These are phyloP conservation scores for Aspergillus hortae DNA, from an alignment of 2,329 filamentous ascomycete genomes.

Conservation along the genomic window DNA sequence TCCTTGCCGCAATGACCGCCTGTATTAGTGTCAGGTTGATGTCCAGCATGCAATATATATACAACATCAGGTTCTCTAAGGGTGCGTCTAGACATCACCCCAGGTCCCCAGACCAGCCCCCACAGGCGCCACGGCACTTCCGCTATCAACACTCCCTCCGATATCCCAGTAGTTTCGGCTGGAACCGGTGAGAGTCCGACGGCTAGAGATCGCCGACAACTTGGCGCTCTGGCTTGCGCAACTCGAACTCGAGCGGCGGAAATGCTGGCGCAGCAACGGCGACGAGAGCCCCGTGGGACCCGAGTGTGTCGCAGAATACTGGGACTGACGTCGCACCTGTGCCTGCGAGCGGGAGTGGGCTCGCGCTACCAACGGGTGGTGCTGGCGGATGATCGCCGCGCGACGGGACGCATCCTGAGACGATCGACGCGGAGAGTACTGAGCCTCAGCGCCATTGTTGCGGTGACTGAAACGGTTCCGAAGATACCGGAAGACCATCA, in stretches of 20 bases:
- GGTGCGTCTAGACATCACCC: conserved; percentile 54
- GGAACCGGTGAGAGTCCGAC: conserved; percentile 56
- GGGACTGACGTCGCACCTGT: conserved; percentile 52
- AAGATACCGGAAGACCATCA: conserved; percentile 86
- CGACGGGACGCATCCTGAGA: conserved; percentile 68
- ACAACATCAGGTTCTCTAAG: not conserved
- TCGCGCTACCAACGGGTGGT: conserved; percentile 78
- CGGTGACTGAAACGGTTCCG: conserved; percentile 66
- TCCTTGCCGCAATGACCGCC: not conserved
- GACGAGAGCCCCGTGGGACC: conserved; percentile 27
- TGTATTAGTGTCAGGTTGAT: conserved; percentile 4
- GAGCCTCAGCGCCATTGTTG: conserved; percentile 35
- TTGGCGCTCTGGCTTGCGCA: conserved; percentile 86
- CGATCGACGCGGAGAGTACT: conserved; percentile 36
- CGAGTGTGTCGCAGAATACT: conserved; percentile 29
- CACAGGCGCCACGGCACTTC: conserved; percentile 65
- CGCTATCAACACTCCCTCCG: conserved; percentile 73
- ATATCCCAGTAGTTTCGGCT: conserved; percentile 91
- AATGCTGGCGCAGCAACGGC: conserved; percentile 42
- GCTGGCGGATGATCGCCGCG: conserved; percentile 78
- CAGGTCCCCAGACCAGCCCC: conserved; percentile 71
- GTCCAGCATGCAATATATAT: conserved; percentile 13
- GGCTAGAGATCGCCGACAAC: conserved; percentile 66
- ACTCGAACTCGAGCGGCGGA: conserved; percentile 56
- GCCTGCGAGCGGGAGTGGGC: conserved; percentile 44